Percentiles rank a stretch among this genome's conserved stretches.
Evolutionary conservation across 495 filamentous ascomycete species (phyloP).

Genomic region (Mytilinidion resinicola): DNA sequence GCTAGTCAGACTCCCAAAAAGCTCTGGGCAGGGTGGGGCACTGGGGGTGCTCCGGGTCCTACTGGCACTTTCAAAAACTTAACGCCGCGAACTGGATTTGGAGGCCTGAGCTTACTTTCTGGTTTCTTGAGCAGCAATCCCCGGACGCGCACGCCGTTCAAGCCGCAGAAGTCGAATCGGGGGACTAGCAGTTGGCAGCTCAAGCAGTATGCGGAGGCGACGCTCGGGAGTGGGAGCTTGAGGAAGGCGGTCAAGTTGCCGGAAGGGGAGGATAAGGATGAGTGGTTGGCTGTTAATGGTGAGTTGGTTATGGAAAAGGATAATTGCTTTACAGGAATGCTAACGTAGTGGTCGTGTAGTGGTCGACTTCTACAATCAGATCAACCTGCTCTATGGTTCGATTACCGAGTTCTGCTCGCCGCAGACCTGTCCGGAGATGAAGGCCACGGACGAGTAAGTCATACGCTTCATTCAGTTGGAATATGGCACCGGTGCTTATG

Average conservation of each 20-base stretch:
- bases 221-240: conserved; percentile 87
- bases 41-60: not conserved
- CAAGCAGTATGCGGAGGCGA: conserved; percentile 95
- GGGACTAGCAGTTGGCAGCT: conserved; percentile 94
- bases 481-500: not conserved
- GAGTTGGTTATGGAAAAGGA: conserved; percentile 21
- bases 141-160: conserved; percentile 77
- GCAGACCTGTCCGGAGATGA: conserved; percentile 96
- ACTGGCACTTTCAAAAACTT: not conserved
- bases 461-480: not conserved
- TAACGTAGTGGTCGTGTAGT: conserved; percentile 45
- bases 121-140: conserved; percentile 61
- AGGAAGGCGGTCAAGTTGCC: conserved; percentile 94
- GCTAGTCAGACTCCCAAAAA: conserved; percentile 2
- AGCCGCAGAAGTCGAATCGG: conserved; percentile 77
- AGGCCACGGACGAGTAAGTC: conserved; percentile 90
- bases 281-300: conserved; percentile 98
- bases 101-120: conserved; percentile 37
- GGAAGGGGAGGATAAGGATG: conserved; percentile 93
- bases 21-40: not conserved
- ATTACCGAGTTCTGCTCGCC: conserved; percentile 99
- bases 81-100: conserved; percentile 1
- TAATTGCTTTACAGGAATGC: not conserved
- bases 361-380: conserved; percentile 99
- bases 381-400: conserved; percentile 96